Percentiles rank a stretch among this genome's conserved stretches.
phyloP scores from a whole-genome alignment of 2,329 filamentous ascomycete species.

The Penicillium sp. region DNA sequence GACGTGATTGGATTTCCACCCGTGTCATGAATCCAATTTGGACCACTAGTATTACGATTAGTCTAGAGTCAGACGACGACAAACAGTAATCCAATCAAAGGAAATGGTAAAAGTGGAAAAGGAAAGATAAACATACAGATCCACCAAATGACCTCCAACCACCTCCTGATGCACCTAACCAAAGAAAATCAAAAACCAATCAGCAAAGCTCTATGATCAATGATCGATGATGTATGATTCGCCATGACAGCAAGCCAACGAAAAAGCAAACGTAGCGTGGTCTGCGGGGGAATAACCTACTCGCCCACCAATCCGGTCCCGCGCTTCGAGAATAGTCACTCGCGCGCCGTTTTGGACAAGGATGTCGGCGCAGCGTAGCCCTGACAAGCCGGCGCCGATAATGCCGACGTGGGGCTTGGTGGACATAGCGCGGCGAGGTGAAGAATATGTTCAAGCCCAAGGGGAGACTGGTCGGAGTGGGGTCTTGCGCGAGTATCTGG shows the following conservation, averaged over 20 bases:
- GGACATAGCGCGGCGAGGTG: slow-evolving; percentile 34
- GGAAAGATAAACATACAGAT: slow-evolving; percentile 55
- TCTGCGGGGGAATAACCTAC: slow-evolving; percentile 44
- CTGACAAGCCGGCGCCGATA: slow-evolving; percentile 66
- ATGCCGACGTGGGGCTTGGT: slow-evolving; percentile 60
- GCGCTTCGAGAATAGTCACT: slow-evolving; percentile 66
- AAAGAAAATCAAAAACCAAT: neutral
- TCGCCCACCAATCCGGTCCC: slow-evolving; percentile 64
- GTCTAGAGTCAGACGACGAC: neutral
- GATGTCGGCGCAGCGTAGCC: slow-evolving; percentile 65
- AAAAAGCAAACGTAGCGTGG: slow-evolving; percentile 13
- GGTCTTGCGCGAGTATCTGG: neutral
- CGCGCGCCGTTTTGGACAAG: slow-evolving; percentile 60
- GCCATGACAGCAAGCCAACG: neutral
- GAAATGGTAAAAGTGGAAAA: neutral
- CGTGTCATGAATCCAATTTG: slow-evolving; percentile 70
- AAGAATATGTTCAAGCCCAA: neutral
- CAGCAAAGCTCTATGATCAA: neutral
- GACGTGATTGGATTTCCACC: slow-evolving; percentile 64
- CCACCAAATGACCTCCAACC: slow-evolving; percentile 58
- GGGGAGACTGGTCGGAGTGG: neutral
- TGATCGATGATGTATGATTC: neutral
- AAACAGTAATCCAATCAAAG: neutral
- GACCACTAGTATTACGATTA: slow-evolving; percentile 53
- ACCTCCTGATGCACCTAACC: slow-evolving; percentile 57